A percentile compares a stretch with the other conserved stretches of the same genome.
These are phyloP conservation scores for Carex pumila DNA, from an alignment of 176 grass and related monocot genomes.

Conservation along the genomic window DNA sequence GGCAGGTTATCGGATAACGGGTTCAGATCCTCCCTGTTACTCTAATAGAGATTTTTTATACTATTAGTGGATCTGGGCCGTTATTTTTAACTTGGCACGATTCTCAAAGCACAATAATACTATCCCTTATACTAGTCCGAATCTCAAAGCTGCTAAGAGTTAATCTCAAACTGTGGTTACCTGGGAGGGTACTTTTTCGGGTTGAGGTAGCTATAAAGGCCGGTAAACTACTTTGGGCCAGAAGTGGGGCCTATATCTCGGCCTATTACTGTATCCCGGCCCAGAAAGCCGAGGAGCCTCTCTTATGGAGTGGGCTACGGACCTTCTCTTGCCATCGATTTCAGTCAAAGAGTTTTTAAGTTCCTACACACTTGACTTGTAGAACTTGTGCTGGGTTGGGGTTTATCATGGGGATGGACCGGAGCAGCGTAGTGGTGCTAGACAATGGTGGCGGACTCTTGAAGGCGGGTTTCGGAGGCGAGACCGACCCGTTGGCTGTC, in stretches of 20 bases:
- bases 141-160: too few relatives aligned
- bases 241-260: neutral
- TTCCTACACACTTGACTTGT: too few relatives aligned
- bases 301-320: neutral
- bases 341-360: too few relatives aligned
- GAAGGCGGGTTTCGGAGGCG: conserved; percentile 85
- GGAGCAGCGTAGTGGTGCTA: conserved; percentile 63
- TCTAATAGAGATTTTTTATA: too few relatives aligned
- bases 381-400: neutral
- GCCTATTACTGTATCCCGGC: neutral
- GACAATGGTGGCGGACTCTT: conserved; percentile 92
- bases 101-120: too few relatives aligned
- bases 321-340: neutral
- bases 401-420: conserved; percentile 10
- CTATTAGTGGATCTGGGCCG: too few relatives aligned
- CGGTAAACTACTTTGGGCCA: neutral
- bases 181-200: too few relatives aligned
- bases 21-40: too few relatives aligned
- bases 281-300: neutral
- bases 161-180: too few relatives aligned
- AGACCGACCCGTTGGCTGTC: conserved; percentile 55
- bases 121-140: too few relatives aligned
- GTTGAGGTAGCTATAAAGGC: neutral
- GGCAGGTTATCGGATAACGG: neutral
- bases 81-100: too few relatives aligned